Base-by-base conservation (phyloP, 345 rosid species). In the Eucalyptus curtisii region DNA sequence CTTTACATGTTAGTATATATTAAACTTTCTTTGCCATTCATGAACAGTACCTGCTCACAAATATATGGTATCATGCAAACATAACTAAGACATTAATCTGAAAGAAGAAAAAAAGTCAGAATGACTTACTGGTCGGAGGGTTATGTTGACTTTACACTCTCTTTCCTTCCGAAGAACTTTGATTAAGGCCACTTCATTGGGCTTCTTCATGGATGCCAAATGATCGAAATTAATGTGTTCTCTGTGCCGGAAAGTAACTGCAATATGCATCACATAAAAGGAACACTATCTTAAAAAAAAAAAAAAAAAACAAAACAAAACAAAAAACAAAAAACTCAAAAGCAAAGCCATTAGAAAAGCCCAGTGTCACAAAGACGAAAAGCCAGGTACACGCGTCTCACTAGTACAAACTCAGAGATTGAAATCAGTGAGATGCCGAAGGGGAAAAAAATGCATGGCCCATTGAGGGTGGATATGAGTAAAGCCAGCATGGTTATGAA, bases 171-270 rank as follows among this genome's bases (percentile, higher is more conserved):
- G 95, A 91, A 95, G 90, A 85, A 96, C 93, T 92, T 92, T 94
- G 79, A 96, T 85, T 66, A 92, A 40, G 48, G 95, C 96, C 49
- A 92, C 93, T 89, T 95, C 98, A 82, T 94, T 88, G 80, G 97
- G 97, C 93, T 96, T 97, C 93, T 97, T 97, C 99, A 96, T 96
- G 30, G 99, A 96, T 87, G 95, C 96, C 91, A 96, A 90, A 91
- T 97, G 95, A 92, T 97, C 97, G 86, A 95, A 96, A 89, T 97
- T 94, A 86, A 97, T 96, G 88, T 95, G 94, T 90, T 95, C 97
- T 92, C 96, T 93, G 90, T 95, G 95, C 86, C 95, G 95, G 88
- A 96, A 95, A 93, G 96, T 95, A 92, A 97, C 99, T 97, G 95
- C 92, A 90, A 8, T 86, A 87, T 68, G 71, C 57, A 88, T 45